Evolutionary conservation across 2,329 filamentous ascomycete species (phyloP).

Genomic region (Teratosphaeria viscida): DNA sequence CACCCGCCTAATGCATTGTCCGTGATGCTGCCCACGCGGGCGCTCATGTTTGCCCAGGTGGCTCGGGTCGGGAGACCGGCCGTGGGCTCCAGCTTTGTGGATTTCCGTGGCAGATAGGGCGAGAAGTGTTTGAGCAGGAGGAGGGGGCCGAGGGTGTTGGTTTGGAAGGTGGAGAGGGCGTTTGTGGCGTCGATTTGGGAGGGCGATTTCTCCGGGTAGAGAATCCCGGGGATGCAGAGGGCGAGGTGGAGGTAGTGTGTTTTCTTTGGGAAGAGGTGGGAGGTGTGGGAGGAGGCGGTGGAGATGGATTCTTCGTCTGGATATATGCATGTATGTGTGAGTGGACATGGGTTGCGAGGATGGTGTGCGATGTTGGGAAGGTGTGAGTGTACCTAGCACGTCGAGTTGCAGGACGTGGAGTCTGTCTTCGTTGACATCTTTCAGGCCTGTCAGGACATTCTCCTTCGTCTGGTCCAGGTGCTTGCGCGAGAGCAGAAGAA

Average conservation of each 20-base stretch:
- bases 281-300: conserved; percentile 38
- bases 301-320: conserved; percentile 54
- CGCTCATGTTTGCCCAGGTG: conserved; percentile 65
- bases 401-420: conserved; percentile 46
- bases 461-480: conserved; percentile 40
- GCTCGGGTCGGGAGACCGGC: conserved; percentile 39
- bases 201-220: conserved; percentile 63
- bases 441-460: conserved; percentile 40
- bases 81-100: conserved; percentile 28
- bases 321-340: background rate
- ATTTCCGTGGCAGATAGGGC: conserved; percentile 54
- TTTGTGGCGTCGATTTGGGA: conserved; percentile 50
- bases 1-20: conserved; percentile 69
- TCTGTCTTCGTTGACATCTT: conserved; percentile 35
- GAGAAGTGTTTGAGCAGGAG: conserved; percentile 68
- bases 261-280: conserved; percentile 23
- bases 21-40: conserved; percentile 62
- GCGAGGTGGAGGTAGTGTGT: conserved; percentile 56
- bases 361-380: background rate
- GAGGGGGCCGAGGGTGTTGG: conserved; percentile 65
- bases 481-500: no score
- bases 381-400: conserved; percentile 40
- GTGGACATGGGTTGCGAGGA: background rate
- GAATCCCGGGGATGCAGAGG: conserved; percentile 59
- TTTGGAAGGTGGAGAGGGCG: conserved; percentile 58